These are phyloP conservation scores for Penicilliopsis zonata DNA, from an alignment of 495 filamentous ascomycete species.

Conservation along the genomic window DNA sequence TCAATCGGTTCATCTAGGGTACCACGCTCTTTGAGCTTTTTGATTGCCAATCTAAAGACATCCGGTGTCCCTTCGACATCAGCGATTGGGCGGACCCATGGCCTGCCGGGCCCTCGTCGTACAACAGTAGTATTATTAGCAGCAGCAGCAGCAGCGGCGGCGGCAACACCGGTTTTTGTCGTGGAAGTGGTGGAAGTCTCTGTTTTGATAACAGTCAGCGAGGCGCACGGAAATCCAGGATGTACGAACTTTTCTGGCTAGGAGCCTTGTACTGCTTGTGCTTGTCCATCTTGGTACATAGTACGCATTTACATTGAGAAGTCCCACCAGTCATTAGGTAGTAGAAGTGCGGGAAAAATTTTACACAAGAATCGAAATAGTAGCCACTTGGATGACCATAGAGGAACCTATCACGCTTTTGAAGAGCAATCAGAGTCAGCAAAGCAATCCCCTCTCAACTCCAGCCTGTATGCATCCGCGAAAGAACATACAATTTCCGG, in stretches of 20 bases:
- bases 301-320: slow-evolving; percentile 22
- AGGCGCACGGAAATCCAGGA: too few relatives aligned
- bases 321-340: slow-evolving; percentile 38
- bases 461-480: not conserved
- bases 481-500: slow-evolving; percentile 20
- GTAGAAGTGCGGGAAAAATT: slow-evolving; percentile 47
- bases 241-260: too few relatives aligned
- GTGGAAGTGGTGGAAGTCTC: too few relatives aligned
- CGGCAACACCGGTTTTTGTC: too few relatives aligned
- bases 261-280: slow-evolving; percentile 1
- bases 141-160: too few relatives aligned
- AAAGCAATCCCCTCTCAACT: not conserved
- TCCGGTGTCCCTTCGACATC: slow-evolving; percentile 38
- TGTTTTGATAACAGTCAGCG: too few relatives aligned
- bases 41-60: slow-evolving; percentile 34
- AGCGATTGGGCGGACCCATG: slow-evolving; percentile 2
- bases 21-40: slow-evolving; percentile 29
- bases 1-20: slow-evolving; percentile 28
- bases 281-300: slow-evolving; percentile 19
- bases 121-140: too few relatives aligned
- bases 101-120: slow-evolving; percentile 5
- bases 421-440: slow-evolving; percentile 2
- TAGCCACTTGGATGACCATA: slow-evolving; percentile 42
- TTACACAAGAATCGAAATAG: slow-evolving; percentile 36
- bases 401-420: slow-evolving; percentile 37